Conservation (phyloP, 1,284 basidiomycete species). For the Pseudozyma flocculosa region DNA sequence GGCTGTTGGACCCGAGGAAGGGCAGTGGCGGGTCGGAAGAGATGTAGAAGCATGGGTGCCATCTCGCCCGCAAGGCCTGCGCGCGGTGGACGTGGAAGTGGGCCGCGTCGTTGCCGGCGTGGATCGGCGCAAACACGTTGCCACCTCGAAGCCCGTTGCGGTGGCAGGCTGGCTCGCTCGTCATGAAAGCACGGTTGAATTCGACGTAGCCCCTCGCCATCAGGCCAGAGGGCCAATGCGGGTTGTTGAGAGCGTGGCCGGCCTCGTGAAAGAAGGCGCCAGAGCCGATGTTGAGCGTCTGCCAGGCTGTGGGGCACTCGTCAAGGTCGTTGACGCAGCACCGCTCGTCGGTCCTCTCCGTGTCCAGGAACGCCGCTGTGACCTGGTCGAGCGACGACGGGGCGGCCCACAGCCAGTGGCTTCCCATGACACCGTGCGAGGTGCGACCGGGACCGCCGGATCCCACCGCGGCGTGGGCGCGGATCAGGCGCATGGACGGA, state of each 20-base stretch:
- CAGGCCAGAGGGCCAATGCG: constrained; percentile 31
- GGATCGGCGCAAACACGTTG: constrained; percentile 12
- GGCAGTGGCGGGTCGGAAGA: constrained; percentile 28
- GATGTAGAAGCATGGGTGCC: constrained; percentile 32
- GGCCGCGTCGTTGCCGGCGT: constrained; percentile 26
- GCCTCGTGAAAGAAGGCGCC: constrained; percentile 40
- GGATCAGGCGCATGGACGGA: constrained; percentile 25
- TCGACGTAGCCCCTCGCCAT: constrained; percentile 42
- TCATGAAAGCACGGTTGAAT: constrained; percentile 44
- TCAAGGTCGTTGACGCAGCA: constrained; percentile 37
- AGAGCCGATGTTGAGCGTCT: constrained; percentile 41
- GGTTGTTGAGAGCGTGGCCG: constrained; percentile 34
- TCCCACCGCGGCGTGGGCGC: constrained; percentile 37
- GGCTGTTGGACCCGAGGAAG: constrained; percentile 7
- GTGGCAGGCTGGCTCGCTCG: constrained; percentile 21
- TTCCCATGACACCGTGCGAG: constrained; percentile 36
- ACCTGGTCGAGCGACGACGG: constrained; percentile 17
- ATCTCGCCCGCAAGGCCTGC: constrained; percentile 33
- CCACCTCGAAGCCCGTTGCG: constrained; percentile 7
- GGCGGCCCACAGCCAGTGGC: constrained; percentile 43
- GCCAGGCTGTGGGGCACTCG: constrained; percentile 29
- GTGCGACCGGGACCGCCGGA: constrained; percentile 15
- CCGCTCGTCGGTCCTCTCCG: constrained; percentile 22
- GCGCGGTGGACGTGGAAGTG: constrained; percentile 36
- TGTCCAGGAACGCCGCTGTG: constrained; percentile 26